Evolutionary conservation across 352 stramenopile species (phyloP).

Genomic region (Pythium phragmiticola): DNA sequence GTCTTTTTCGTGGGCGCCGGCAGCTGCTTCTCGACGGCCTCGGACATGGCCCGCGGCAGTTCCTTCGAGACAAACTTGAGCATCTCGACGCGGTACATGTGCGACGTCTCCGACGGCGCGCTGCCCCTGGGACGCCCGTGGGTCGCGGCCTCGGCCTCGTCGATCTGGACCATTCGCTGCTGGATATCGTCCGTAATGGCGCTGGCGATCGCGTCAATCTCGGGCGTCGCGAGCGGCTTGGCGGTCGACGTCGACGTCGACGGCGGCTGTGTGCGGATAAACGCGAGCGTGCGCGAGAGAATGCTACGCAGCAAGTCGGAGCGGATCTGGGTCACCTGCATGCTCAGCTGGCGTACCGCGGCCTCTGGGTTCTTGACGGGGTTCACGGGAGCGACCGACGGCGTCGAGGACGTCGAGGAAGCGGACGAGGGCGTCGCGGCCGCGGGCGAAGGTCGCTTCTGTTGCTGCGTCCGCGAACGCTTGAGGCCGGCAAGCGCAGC

Average conservation of each 20-base stretch:
- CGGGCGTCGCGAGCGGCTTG: conserved; percentile 19
- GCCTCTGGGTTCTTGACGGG: conserved; percentile 35
- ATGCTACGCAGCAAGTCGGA: conserved; percentile 64
- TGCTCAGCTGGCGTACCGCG: conserved; percentile 64
- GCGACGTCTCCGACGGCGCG: conserved; percentile 48
- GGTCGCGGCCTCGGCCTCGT: conserved; percentile 33
- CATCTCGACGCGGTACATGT: conserved; percentile 85
- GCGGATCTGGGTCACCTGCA: conserved; percentile 57
- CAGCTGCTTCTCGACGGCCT: conserved; percentile 67
- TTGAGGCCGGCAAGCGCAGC: conserved; percentile 22
- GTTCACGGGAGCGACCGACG: conserved; percentile 8
- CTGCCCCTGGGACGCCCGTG: conserved; percentile 12
- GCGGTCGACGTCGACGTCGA: conserved; percentile 30
- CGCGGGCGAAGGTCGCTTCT: neutral
- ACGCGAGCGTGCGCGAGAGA: conserved; percentile 59
- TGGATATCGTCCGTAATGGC: conserved; percentile 63
- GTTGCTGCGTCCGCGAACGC: conserved; percentile 20
- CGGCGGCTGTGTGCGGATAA: conserved; percentile 49
- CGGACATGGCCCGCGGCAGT: conserved; percentile 66
- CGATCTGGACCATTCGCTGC: conserved; percentile 52
- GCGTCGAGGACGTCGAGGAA: neutral
- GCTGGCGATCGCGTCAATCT: conserved; percentile 46
- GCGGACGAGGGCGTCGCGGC: neutral
- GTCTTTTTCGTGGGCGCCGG: conserved; percentile 56
- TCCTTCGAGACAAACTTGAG: conserved; percentile 83